phyloP scores from a whole-genome alignment of 805 yeast genomes.

The Kuraishia piskuri region DNA sequence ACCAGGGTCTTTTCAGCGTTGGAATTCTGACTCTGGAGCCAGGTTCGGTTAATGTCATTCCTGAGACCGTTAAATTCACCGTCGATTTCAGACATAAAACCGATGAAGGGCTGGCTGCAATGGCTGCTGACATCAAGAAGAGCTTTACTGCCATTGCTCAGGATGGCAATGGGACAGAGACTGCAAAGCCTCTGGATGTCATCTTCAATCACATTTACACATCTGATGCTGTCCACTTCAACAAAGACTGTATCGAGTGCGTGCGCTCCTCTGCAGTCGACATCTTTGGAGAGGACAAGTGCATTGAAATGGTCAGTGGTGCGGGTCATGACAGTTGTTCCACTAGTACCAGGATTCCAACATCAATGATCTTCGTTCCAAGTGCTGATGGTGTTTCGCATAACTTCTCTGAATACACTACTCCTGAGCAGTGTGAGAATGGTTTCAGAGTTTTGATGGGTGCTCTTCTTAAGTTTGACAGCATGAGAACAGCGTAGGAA shows the following conservation, averaged over 20 bases:
- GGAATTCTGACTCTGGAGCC: constrained; percentile 53
- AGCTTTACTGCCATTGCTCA: constrained; percentile 28
- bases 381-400: constrained; percentile 60
- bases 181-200: constrained; percentile 23
- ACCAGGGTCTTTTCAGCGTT: constrained; percentile 47
- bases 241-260: constrained; percentile 39
- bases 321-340: constrained; percentile 72
- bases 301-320: constrained; percentile 48
- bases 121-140: constrained; percentile 26
- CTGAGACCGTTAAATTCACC: constrained; percentile 49
- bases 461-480: constrained; percentile 34
- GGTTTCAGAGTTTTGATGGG: constrained; percentile 52
- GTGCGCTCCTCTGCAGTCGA: constrained; percentile 44
- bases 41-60: constrained; percentile 59
- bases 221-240: constrained; percentile 51
- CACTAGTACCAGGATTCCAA: constrained; percentile 48
- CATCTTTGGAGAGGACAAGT: constrained; percentile 34
- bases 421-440: constrained; percentile 54
- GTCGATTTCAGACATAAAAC: constrained; percentile 51
- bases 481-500: constrained; percentile 1
- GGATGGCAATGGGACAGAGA: constrained; percentile 21
- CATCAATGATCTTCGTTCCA: constrained; percentile 71
- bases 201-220: constrained; percentile 35
- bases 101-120: constrained; percentile 31
- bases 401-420: constrained; percentile 56